Base-by-base conservation (phyloP, 345 rosid species). In the Gossypium thurberi region DNA sequence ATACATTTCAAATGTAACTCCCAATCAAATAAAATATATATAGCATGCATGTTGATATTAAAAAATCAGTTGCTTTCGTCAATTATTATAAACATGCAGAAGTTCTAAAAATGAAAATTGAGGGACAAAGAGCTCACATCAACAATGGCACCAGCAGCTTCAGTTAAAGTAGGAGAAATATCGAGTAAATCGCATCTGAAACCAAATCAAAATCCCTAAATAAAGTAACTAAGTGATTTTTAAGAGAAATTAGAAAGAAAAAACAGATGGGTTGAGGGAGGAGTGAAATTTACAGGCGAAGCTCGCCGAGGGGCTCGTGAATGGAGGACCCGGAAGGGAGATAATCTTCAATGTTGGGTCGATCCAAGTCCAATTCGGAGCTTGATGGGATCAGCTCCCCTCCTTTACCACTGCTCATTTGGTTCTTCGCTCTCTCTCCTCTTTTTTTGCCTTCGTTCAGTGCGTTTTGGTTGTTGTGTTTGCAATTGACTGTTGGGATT, bases 111-210 rank as follows among this genome's bases (percentile, higher is more conserved):
- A 55, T 48, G 0, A 52, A 20, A 23, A 1, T 61, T 48, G 69
- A 59, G 56, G 62, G 14, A 40, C n/a, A 48, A 40, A 37, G 1
- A 71, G 62, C 89, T 80, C 75, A 91, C 99, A 85, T 96, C 99
- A 70, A 93, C 85, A 78, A 93, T 96, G 72, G 98, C 99, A 68
- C 99, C 99, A 65, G 93, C 97, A 79, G 98, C 98, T 83, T 96
- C 99, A 14, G 98, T 88, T 17, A 95, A 88, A 15, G 93, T 84
- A 0, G 96, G 98, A 6, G 97, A 87, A 61, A 93, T 84, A 43
- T 96, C 98, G n/a, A 96, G 89, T 86, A 96, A 80, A 84, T 96
- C 97, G 66, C 87, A 86, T 83, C 98, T 92, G 75, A 28, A 67
- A 76, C 42, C 8, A 68, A 50, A 37, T 70, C 0, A 15, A 42